A percentile compares a stretch with the other conserved stretches of the same genome.
Conservation (phyloP, 1,284 basidiomycete genomes). For the Mycena sp. region DNA sequence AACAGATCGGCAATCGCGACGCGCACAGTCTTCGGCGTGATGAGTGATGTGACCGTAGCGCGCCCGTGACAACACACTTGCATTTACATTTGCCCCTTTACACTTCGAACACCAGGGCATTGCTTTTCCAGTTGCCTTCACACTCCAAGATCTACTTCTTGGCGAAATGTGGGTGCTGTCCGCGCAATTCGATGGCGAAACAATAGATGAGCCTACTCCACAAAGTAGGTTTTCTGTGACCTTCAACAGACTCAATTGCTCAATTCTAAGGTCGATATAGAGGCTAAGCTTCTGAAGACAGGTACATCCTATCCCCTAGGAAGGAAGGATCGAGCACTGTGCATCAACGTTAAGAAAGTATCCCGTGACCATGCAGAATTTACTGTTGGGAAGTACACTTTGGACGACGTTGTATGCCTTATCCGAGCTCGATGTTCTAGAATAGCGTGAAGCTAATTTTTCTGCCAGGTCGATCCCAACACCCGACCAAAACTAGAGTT, state of each 20-base stretch:
- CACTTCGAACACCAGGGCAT: too few relatives aligned
- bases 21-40: too few relatives aligned
- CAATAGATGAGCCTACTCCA: not conserved
- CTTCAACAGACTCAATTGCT: not conserved
- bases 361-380: slow-evolving; percentile 5
- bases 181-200: slow-evolving; percentile 3
- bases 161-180: slow-evolving; percentile 20
- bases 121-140: not conserved
- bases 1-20: too few relatives aligned
- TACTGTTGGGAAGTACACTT: slow-evolving; percentile 19
- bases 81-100: too few relatives aligned
- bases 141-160: not conserved
- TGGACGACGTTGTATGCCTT: slow-evolving; percentile 18
- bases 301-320: slow-evolving; percentile 32
- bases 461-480: slow-evolving; percentile 11
- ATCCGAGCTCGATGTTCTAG: not conserved
- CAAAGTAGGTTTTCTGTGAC: slow-evolving; percentile 3
- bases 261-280: not conserved
- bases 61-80: too few relatives aligned
- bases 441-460: not conserved
- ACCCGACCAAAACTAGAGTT: slow-evolving; percentile 17
- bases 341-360: not conserved
- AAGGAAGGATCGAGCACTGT: slow-evolving; percentile 9
- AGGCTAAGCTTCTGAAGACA: slow-evolving; percentile 34
- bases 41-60: too few relatives aligned